Base-by-base conservation (phyloP, 768 basidiomycete species). In the Coprinopsis sp. region DNA sequence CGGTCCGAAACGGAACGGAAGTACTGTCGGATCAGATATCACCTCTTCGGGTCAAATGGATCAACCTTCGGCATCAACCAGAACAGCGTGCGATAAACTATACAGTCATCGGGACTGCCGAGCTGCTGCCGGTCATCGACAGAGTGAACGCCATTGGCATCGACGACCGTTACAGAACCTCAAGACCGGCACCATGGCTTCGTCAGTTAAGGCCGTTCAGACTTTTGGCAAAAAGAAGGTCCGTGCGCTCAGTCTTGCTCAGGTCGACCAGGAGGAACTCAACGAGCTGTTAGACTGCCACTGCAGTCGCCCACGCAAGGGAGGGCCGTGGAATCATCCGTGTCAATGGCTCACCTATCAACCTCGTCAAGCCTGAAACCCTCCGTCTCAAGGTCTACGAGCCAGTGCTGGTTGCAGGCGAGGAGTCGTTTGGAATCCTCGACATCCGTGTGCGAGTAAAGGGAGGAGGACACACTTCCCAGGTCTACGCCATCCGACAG, bases 221-320 rank as follows among this genome's bases (percentile, higher is more conserved):
- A 95, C 91, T 54, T 98, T 98, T 74, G 95, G 95, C 72, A 98
- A 98, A 91, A 98, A 98, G 86, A 97, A 97, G 88, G 91, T 80
- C 66, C 54, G 81, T 62, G 23, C 11, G 47, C 31, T 42, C 38
- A 24, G 18, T 45, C 40, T 56, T 27, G 30, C 16, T 37, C 2
- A 24, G 18, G 43, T 22, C 12, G 22, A 28, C 18, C 14, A 24
- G n/a, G 14, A 12, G 14, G 10, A 43, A 31, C 49, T 47, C 45
- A 33, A 40, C 46, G 27, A 14, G 29, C 41, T 18, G 51, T 49
- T 57, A 94, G 95, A 97, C 95, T 63, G 94, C 95, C 53, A 97
- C 94, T 49, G 95, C 95, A 50, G 95, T 98, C 64, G 95, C 95
- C 50, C 87, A 95, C 70, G 91, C 93, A 60, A 89, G 85, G 69